Base-by-base conservation (phyloP, 2,329 filamentous ascomycete genomes). In the Arthrinium puccinioides region DNA sequence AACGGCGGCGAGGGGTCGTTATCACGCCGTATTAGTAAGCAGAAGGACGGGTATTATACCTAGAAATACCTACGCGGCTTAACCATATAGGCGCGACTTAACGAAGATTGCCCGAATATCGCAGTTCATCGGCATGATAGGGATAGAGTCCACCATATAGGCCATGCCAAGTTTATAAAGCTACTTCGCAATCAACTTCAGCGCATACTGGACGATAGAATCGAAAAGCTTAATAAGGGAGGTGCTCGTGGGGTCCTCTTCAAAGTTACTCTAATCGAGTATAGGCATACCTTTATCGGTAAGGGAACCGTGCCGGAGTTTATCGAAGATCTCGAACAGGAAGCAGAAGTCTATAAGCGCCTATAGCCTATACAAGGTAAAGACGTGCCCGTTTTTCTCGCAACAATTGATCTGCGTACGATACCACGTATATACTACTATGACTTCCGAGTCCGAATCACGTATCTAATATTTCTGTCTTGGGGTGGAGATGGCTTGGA, bases 231-330 rank as follows among this genome's bases (percentile, higher is more conserved):
- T 0, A 41, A 47, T 8, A 15, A 48, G n/a, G 39, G 48, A 20
- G 59, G 65, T 5, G 45, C 61, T 1, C 53, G 58, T 8, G 57
- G 63, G 13, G 60, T 57, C 5, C 46, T 69, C 6, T 70, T 71
- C 44, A 50, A 56, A 37, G 47, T 70, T 4, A 63, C 57, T 8
- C 52, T 70, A 26, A 45, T 60, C 18, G 49, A 41, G 3, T 58
- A 67, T 42, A 57, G 63, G 41, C 70, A 70, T 49, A 66, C 57
- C 2, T 61, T 70, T 31, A 50, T 63, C 20, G 50, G 56, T 34
- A 71, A 72, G 45, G 59, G 59, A 16, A 67, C 56, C 2, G 50
- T 61, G 3, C 19, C 13, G 16, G 52, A 41, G 14, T 62, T 61
- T 15, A 42, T 59, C 21, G 13, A 29, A 5, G 51, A 60, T 40